Percentiles rank a stretch among this genome's conserved stretches.
These are phyloP conservation scores for Anisodus acutangulus DNA, from an alignment of 257 asterid genomes.

Conservation along the genomic window DNA sequence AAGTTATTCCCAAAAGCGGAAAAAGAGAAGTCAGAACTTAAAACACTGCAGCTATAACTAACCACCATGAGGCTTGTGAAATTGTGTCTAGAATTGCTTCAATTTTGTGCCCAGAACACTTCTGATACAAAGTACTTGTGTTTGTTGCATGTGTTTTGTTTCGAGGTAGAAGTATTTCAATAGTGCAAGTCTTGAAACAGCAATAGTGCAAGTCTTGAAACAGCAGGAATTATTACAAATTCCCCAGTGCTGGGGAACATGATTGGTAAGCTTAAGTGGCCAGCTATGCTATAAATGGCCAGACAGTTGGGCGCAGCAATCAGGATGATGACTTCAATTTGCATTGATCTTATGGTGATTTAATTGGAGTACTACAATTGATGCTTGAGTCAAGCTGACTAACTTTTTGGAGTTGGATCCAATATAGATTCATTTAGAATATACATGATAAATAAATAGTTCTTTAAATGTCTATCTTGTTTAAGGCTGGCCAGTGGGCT, in stretches of 20 bases:
- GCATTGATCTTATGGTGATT: not conserved
- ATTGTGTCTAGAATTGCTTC: slow-evolving; percentile 7
- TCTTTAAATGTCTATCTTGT: no score
- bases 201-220: not conserved
- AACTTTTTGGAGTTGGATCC: not conserved
- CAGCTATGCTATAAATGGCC: not conserved
- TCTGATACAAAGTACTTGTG: not conserved
- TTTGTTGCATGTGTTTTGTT: not conserved
- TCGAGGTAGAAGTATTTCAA: not conserved
- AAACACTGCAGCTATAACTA: not conserved
- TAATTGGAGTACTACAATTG: not conserved
- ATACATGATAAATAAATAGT: not conserved
- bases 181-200: not conserved
- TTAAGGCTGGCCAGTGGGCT: no score
- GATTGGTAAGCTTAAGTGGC: not conserved
- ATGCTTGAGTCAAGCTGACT: not conserved
- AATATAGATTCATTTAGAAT: not conserved
- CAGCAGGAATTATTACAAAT: not conserved
- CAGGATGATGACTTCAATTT: not conserved
- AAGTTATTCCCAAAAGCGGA: not conserved
- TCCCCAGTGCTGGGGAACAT: not conserved
- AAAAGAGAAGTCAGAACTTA: slow-evolving; percentile 13
- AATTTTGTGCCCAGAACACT: not conserved
- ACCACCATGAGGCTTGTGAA: not conserved
- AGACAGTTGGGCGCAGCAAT: not conserved